Evolutionary conservation across 208 protist species (phyloP), one percentile per base, ranked within the genome.

Genomic region (Acanthamoeba triangularis): DNA sequence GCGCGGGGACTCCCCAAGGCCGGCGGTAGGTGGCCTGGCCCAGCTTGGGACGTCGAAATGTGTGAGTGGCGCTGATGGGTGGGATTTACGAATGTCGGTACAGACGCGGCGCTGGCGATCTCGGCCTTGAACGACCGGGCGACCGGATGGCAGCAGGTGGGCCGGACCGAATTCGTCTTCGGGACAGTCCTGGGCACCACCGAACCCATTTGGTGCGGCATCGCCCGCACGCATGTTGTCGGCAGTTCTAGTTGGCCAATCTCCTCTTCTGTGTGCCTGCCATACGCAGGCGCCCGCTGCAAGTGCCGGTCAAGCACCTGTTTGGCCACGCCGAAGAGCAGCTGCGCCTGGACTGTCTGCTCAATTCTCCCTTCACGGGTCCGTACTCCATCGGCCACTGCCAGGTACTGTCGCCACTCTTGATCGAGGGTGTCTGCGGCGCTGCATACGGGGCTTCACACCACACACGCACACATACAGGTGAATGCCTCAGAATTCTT

Each of bases 91-190:
- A 25, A 11, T 11, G n/a, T 41, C n/a, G n/a, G 33, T 49, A 3
- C 20, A 88, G 80, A 88, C 25, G 80, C 47, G 18, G 80, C 80
- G 25, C 35, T 88, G 49, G 80, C 80, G 16, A 88, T 88, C 6
- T 65, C 49, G 14, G 28, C 80, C 30, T 25, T 54, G 25, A 63
- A 16, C 13, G 80, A 63, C n/a, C 6, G 18, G 16, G 47, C 49
- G 10, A 41, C 44, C 52, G 80, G n/a, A 5, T 63, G 80, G 80
- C 23, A 88, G 20, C 80, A 65, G 49, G 80, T 88, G 28, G 80
- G 80, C 7, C 80, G 80, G 7, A 88, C 80, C 35, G 80, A 63
- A n/a, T 88, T 88, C 28, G 80, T 88, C n/a, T 88, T 88, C 25
- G 80, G 80, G 8, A 88, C 80, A 0, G 80, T 88, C n/a, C 44